A percentile compares a stretch with the other conserved stretches of the same genome.
Evolutionary conservation across 2,329 filamentous ascomycete genomes (phyloP).

Genomic region (Xylaria sp.): DNA sequence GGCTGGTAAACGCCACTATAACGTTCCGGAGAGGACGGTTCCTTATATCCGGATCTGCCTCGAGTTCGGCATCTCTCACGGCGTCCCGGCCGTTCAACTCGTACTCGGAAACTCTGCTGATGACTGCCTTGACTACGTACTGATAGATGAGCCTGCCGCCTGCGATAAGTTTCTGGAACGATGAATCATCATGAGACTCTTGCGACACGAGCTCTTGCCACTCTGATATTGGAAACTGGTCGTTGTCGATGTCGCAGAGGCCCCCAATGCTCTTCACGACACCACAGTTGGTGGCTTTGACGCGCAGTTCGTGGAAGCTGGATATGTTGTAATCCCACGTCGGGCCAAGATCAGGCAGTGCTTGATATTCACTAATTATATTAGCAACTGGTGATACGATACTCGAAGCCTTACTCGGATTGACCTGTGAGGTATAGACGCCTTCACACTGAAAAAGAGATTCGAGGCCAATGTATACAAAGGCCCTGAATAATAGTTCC

Average conservation of each 20-base stretch:
- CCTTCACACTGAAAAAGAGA: neutral
- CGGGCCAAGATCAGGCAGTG: neutral
- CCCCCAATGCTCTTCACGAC: neutral
- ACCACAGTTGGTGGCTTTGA: neutral
- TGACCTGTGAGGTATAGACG: neutral
- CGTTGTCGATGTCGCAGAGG: neutral
- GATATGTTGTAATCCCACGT: neutral
- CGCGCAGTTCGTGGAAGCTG: neutral
- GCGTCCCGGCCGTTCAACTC: neutral
- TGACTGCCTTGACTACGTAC: neutral
- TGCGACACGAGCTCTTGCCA: neutral
- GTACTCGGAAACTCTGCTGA: neutral
- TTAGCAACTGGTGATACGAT: neutral
- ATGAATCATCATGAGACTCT: neutral
- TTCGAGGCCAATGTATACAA: neutral
- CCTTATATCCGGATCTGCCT: neutral
- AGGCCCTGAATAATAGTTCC: neutral
- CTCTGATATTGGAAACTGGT: neutral
- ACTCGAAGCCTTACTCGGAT: accelerated
- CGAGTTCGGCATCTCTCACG: neutral
- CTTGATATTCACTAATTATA: neutral
- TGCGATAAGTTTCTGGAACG: neutral
- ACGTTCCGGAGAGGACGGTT: neutral
- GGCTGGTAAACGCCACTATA: neutral
- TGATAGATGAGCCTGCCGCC: neutral